Evolutionary conservation across 306 rosid species (phyloP), one percentile per base, ranked within the genome.

Genomic region (Mimosa pudica): DNA sequence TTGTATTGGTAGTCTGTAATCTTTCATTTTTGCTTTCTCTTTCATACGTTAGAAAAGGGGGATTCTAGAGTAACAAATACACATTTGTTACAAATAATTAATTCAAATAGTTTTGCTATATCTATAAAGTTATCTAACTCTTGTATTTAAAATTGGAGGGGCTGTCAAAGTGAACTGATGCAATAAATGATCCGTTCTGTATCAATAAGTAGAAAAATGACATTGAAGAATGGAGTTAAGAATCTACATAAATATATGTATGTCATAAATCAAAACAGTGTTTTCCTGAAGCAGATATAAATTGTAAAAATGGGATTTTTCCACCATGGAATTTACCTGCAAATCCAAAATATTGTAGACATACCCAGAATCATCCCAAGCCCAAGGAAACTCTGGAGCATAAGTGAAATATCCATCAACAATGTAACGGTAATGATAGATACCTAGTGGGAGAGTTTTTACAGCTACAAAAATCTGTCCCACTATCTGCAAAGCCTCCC

Each of bases 331-430:
- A 65, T 60, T 58, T 84, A 93, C 98, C 98, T 84, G 92, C 87
- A 95, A 87, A 75, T 91, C 91, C 88, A 95, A 86, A 51, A 95
- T 83, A 73, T 95, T 95, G 86, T 83, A 95, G 76, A 79, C 82
- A 81, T 60, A 78, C 51, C 97, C 95, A 0, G 87, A 80, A 77
- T 73, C 62, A 69, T 89, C 90, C 81, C 8, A 74, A 71, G 79
- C 77, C 74, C 88, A 90, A 33, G 93, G 94, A 75, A 86, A 84
- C 44, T 91, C 95, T 12, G 98, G 92, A 83, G 97, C 97, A 78
- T 90, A 84, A 45, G 82, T 89, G 68, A 83, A 83, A 71, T 58
- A 80, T 70, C 97, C 98, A 77, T 95, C 98, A 24, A 91, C 97
- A 73, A 86, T 83, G 90, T 91, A 95, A 18, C 89, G 84, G 84